A percentile compares a stretch with the other conserved stretches of the same genome.
phyloP scores from a whole-genome alignment of 148 eudicot species.

The Heliamphora exappendiculata region DNA sequence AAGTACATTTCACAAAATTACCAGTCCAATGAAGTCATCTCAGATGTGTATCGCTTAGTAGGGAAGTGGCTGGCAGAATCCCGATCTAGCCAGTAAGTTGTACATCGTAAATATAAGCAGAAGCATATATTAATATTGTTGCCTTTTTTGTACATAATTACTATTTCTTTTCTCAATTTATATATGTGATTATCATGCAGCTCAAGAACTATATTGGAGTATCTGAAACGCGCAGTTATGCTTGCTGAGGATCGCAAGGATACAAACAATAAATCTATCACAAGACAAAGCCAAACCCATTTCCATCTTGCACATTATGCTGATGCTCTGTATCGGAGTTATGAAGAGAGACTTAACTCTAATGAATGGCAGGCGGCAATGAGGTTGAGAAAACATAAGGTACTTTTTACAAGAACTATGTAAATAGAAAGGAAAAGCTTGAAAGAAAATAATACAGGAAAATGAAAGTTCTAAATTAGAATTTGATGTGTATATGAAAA shows the following conservation, averaged over 20 bases:
- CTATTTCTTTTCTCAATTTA: conserved; percentile 5
- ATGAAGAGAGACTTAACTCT: conserved; percentile 86
- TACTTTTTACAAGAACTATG: conserved; percentile 20
- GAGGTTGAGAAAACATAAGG: conserved; percentile 92
- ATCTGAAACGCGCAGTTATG: conserved; percentile 76
- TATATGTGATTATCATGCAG: conserved; percentile 40
- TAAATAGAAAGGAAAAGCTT: conserved; percentile 12
- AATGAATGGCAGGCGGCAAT: conserved; percentile 96
- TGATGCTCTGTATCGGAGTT: conserved; percentile 78
- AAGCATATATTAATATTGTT: neutral
- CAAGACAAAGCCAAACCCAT: conserved; percentile 69
- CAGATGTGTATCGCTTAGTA: conserved; percentile 88
- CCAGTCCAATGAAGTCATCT: conserved; percentile 46
- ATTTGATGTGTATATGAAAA: neutral
- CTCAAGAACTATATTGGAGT: conserved; percentile 90
- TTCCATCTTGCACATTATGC: conserved; percentile 98
- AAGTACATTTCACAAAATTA: conserved; percentile 62
- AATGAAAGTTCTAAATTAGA: neutral
- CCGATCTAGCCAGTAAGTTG: conserved; percentile 88
- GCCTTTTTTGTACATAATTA: neutral
- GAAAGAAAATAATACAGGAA: neutral
- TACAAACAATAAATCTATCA: conserved; percentile 38
- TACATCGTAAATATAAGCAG: neutral
- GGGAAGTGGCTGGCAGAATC: conserved; percentile 99
- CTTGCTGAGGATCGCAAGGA: conserved; percentile 52